Percentiles rank a stretch among this genome's conserved stretches.
Evolutionary conservation across 306 rosid species (phyloP).

Genomic region (Prunus davidiana): DNA sequence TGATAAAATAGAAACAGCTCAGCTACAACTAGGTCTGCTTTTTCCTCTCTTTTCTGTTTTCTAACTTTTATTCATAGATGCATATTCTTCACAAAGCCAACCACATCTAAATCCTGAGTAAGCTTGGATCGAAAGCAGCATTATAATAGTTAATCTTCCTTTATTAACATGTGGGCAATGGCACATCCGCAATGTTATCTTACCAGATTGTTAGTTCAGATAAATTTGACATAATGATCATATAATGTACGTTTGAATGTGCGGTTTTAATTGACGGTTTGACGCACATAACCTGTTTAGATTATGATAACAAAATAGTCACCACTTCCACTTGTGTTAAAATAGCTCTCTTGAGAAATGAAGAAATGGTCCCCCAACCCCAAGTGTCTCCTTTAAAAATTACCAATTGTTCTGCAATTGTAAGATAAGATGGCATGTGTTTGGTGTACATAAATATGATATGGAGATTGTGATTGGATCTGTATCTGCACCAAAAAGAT

Average conservation of each 20-base stretch:
- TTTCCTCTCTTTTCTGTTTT: not conserved
- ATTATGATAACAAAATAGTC: not conserved
- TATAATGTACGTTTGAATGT: not conserved
- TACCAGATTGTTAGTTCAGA: not conserved
- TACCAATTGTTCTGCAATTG: not conserved
- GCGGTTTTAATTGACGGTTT: not conserved
- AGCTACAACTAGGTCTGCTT: not conserved
- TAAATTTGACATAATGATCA: not conserved
- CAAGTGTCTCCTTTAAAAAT: not conserved
- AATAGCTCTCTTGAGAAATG: not conserved
- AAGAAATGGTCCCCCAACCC: not conserved
- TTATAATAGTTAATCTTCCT: not conserved
- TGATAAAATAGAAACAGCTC: slow-evolving; percentile 7
- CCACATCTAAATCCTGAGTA: not conserved
- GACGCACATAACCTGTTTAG: not conserved
- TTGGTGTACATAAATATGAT: not conserved
- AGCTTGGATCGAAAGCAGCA: slow-evolving; percentile 3
- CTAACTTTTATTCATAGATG: not conserved
- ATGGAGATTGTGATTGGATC: not conserved
- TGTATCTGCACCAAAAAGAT: not conserved
- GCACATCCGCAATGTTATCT: not conserved
- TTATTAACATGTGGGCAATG: not conserved
- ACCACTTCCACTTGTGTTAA: not conserved
- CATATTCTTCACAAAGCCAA: not conserved
- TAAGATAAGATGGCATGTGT: not conserved